phyloP scores from a whole-genome alignment of 2,329 filamentous ascomycete genomes.

The Diaporthe australafricana region DNA sequence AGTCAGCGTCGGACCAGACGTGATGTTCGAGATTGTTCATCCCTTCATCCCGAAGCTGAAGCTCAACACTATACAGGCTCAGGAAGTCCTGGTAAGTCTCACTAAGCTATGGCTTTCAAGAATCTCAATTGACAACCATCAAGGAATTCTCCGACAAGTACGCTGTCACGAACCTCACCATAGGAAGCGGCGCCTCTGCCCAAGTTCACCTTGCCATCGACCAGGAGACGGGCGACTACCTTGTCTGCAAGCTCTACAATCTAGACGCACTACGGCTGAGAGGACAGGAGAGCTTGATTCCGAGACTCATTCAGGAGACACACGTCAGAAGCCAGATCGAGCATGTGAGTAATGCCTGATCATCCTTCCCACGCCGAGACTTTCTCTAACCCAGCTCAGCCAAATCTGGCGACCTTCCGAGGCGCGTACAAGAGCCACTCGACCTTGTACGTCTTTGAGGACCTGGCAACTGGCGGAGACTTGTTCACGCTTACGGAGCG shows the following conservation, averaged over 20 bases:
- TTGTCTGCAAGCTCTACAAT: slow-evolving; percentile 77
- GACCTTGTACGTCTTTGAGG: slow-evolving; percentile 66
- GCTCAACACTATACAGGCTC: slow-evolving; percentile 45
- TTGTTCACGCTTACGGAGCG: slow-evolving; percentile 60
- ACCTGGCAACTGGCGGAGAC: slow-evolving; percentile 67
- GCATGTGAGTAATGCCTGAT: slow-evolving; percentile 57
- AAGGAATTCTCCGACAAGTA: slow-evolving; percentile 61
- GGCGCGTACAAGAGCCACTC: slow-evolving; percentile 62
- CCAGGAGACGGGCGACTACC: slow-evolving; percentile 63
- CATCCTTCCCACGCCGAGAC: not conserved
- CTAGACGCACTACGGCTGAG: slow-evolving; percentile 50
- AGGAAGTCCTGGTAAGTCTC: slow-evolving; percentile 49
- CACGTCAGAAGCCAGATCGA: slow-evolving; percentile 64
- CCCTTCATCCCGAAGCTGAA: slow-evolving; percentile 28
- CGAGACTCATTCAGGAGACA: slow-evolving; percentile 58
- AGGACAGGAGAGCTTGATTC: slow-evolving; percentile 43
- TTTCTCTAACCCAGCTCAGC: slow-evolving; percentile 50
- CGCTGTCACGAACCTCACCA: slow-evolving; percentile 57
- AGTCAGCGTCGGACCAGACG: slow-evolving; percentile 53
- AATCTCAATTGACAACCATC: slow-evolving; percentile 37
- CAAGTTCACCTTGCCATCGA: slow-evolving; percentile 67
- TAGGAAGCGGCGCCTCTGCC: slow-evolving; percentile 66
- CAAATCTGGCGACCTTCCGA: slow-evolving; percentile 64
- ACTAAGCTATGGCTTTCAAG: not conserved
- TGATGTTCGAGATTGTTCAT: slow-evolving; percentile 51